Evolutionary conservation across 2,329 filamentous ascomycete genomes (phyloP).

Genomic region (Chaetothyriales sp.): DNA sequence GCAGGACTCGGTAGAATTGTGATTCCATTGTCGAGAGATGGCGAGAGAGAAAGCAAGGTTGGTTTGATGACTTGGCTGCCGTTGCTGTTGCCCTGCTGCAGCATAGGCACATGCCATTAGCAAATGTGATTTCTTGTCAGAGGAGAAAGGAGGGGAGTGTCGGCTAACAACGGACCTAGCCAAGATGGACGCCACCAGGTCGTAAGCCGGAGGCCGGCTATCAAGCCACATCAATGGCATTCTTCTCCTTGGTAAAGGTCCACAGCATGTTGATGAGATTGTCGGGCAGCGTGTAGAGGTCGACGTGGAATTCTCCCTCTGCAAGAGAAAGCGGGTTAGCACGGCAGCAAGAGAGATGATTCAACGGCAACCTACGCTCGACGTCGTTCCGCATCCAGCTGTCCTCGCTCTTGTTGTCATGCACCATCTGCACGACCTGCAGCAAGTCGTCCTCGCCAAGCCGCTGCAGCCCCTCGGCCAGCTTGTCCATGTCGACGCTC

Average conservation of each 20-base stretch:
- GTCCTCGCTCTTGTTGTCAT: constrained; percentile 87
- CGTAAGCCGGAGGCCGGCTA: constrained; percentile 2
- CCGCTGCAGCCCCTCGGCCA: constrained; percentile 80
- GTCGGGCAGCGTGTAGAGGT: constrained; percentile 94
- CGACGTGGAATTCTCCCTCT: constrained; percentile 96
- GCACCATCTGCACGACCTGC: constrained; percentile 92
- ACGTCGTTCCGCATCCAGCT: constrained; percentile 97
- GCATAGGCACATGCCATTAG: not conserved
- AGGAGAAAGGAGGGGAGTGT: not conserved
- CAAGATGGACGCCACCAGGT: not conserved
- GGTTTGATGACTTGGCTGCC: not conserved
- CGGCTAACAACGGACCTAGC: not conserved
- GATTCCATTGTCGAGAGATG: not conserved
- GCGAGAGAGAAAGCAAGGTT: not conserved
- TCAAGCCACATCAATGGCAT: constrained; percentile 13
- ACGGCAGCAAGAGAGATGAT: constrained; percentile 2
- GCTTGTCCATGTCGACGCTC: constrained; percentile 81
- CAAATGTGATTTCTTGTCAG: not conserved
- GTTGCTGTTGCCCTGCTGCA: not conserved
- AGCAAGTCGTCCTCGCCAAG: constrained; percentile 85
- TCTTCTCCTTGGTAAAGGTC: constrained; percentile 56
- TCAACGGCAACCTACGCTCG: constrained; percentile 53
- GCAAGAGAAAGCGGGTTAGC: constrained; percentile 21
- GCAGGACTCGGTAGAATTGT: too few relatives aligned
- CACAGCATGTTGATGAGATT: constrained; percentile 81